phyloP scores from a whole-genome alignment of 1,139 yeast genomes.

The Suhomyces anneliseae region DNA sequence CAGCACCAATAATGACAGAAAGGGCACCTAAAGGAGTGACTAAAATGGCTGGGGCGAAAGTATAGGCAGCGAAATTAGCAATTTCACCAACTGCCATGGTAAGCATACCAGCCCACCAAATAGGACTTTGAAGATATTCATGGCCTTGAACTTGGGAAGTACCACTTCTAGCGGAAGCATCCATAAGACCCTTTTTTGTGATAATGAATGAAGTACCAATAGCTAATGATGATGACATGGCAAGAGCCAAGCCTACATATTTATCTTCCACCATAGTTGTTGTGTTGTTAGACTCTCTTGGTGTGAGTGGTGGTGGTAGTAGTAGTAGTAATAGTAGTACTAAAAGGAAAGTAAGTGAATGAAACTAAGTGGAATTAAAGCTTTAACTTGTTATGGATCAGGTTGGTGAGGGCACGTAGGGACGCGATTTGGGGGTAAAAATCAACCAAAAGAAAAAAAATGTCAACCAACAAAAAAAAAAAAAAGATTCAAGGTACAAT shows the following conservation, averaged over 20 bases:
- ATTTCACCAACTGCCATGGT: constrained; percentile 92
- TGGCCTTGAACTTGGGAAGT: constrained; percentile 63
- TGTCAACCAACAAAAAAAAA: background rate
- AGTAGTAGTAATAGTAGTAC: no score
- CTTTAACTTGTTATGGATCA: background rate
- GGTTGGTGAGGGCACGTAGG: constrained; percentile 2
- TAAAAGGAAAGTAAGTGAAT: background rate
- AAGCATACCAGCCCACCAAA: constrained; percentile 94
- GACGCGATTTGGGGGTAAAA: constrained; percentile 1
- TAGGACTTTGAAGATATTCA: constrained; percentile 77
- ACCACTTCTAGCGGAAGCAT: constrained; percentile 67
- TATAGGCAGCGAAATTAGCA: constrained; percentile 92
- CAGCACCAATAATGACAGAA: constrained; percentile 88
- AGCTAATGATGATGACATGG: constrained; percentile 84
- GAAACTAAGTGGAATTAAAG: background rate
- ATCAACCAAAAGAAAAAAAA: background rate
- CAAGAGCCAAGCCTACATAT: constrained; percentile 85
- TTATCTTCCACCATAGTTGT: constrained; percentile 62
- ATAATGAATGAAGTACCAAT: constrained; percentile 89
- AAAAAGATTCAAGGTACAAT: background rate
- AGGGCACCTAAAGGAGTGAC: constrained; percentile 93
- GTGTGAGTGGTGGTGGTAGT: background rate
- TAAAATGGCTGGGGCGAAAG: constrained; percentile 91
- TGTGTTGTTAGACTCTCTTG: background rate
- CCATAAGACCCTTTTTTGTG: constrained; percentile 83